Evolutionary conservation across 2,329 filamentous ascomycete genomes (phyloP).

Genomic region (Metarhizium sp.): DNA sequence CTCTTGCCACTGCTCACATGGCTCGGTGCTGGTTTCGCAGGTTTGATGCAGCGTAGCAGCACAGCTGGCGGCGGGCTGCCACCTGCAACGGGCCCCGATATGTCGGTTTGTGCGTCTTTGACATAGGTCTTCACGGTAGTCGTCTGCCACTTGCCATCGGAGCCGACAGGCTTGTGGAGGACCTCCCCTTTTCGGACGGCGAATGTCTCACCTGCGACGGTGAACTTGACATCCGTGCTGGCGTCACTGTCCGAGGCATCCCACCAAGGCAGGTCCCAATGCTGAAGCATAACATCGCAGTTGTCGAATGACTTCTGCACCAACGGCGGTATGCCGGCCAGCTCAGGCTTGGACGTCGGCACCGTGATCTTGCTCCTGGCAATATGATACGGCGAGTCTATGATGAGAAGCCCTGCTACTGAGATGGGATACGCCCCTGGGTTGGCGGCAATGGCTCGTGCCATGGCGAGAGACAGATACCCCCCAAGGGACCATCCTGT

Average conservation of each 20-base stretch:
- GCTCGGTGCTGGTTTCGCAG: not conserved
- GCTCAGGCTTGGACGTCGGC: slow-evolving; percentile 9
- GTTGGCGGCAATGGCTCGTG: slow-evolving; percentile 15
- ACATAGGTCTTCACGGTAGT: not conserved
- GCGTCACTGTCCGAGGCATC: slow-evolving; percentile 11
- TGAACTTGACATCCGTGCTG: slow-evolving; percentile 8
- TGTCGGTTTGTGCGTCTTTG: not conserved
- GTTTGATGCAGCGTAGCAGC: slow-evolving; percentile 13
- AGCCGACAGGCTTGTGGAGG: slow-evolving; percentile 13
- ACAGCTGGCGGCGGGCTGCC: slow-evolving; percentile 15
- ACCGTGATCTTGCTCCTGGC: slow-evolving; percentile 10
- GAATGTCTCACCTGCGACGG: slow-evolving; percentile 10
- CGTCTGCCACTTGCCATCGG: slow-evolving; percentile 9
- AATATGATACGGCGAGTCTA: slow-evolving; percentile 19
- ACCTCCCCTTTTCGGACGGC: slow-evolving; percentile 10
- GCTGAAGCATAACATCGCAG: slow-evolving; percentile 19
- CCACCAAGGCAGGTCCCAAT: slow-evolving; percentile 19
- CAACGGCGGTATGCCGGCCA: slow-evolving; percentile 14
- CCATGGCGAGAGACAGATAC: slow-evolving; percentile 16
- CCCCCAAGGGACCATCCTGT: slow-evolving; percentile 22
- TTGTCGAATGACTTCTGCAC: slow-evolving; percentile 20
- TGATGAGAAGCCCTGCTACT: slow-evolving; percentile 17
- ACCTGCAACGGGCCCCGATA: slow-evolving; percentile 2
- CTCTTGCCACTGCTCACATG: not conserved
- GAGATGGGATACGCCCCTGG: slow-evolving; percentile 12